These are phyloP conservation scores for Skeletonema potamos DNA, from an alignment of 108 stramenopile genomes.

Conservation along the genomic window DNA sequence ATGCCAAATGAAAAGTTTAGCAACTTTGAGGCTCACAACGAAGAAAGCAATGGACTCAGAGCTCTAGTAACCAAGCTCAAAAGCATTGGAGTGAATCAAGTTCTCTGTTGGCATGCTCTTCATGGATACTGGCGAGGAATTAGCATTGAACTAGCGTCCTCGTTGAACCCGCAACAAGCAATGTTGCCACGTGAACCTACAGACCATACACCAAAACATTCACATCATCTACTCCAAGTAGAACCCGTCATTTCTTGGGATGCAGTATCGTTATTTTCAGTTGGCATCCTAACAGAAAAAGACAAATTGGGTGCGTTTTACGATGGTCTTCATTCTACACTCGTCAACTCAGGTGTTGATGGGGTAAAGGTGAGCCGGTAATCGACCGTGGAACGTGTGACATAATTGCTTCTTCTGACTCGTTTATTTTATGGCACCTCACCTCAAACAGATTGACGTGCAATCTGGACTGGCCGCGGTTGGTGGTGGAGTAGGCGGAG, in stretches of 20 bases:
- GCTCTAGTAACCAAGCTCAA: conserved; percentile 48
- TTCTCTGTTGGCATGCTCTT: conserved; percentile 72
- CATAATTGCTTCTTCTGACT: neutral
- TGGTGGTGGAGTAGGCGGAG: conserved; percentile 40
- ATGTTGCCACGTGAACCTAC: conserved; percentile 2
- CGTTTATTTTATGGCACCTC: neutral
- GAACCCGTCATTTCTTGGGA: conserved; percentile 54
- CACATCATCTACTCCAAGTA: conserved; percentile 43
- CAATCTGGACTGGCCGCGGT: conserved; percentile 55
- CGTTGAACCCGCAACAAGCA: conserved; percentile 8
- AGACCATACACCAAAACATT: conserved; percentile 24
- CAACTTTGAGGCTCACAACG: neutral
- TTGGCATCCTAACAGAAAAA: conserved; percentile 29
- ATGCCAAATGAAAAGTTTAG: conserved; percentile 44
- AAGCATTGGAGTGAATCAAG: conserved; percentile 49
- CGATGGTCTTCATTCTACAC: conserved; percentile 52
- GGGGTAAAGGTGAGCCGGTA: conserved; percentile 56
- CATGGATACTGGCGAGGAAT: conserved; percentile 77
- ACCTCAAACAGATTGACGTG: conserved; percentile 49
- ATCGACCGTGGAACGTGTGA: neutral
- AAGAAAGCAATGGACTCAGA: conserved; percentile 17
- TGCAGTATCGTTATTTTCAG: conserved; percentile 41
- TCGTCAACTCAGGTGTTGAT: conserved; percentile 55
- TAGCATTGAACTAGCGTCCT: conserved; percentile 21
- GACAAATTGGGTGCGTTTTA: conserved; percentile 49